These are phyloP conservation scores for Hemileccinum impolitum DNA, from an alignment of 768 basidiomycete genomes.

Conservation along the genomic window DNA sequence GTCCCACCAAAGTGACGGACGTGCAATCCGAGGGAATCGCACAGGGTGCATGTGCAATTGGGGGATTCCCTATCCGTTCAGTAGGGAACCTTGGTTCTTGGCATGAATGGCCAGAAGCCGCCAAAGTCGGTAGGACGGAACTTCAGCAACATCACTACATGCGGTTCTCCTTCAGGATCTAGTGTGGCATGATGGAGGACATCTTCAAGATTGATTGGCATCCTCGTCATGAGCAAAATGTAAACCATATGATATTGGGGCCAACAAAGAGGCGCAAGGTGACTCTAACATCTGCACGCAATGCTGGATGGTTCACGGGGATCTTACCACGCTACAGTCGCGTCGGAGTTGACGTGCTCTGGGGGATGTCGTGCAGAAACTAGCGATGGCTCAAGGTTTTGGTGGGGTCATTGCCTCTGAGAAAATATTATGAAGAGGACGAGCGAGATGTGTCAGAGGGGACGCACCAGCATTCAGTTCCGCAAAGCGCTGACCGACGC, in stretches of 20 bases:
- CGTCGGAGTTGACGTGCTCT: neutral
- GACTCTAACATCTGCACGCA: conserved; percentile 19
- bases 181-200: neutral
- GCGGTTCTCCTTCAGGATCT: too few species aligned
- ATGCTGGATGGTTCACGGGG: conserved; percentile 6
- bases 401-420: conserved; percentile 32
- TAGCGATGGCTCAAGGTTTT: conserved; percentile 24
- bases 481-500: conserved; percentile 88
- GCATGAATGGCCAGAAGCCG: too few species aligned
- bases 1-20: too few species aligned
- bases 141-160: neutral
- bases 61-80: too few species aligned
- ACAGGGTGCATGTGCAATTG: too few species aligned
- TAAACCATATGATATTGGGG: conserved; percentile 14
- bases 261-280: conserved; percentile 2
- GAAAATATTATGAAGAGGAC: neutral
- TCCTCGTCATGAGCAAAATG: neutral
- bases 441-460: neutral
- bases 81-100: too few species aligned
- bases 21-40: too few species aligned
- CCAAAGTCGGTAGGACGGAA: neutral
- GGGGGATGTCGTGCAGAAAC: neutral
- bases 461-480: conserved; percentile 86
- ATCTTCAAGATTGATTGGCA: neutral
- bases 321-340: conserved; percentile 13